Conservation (phyloP, 129 eudicot genomes). For the Lonicera japonica region DNA sequence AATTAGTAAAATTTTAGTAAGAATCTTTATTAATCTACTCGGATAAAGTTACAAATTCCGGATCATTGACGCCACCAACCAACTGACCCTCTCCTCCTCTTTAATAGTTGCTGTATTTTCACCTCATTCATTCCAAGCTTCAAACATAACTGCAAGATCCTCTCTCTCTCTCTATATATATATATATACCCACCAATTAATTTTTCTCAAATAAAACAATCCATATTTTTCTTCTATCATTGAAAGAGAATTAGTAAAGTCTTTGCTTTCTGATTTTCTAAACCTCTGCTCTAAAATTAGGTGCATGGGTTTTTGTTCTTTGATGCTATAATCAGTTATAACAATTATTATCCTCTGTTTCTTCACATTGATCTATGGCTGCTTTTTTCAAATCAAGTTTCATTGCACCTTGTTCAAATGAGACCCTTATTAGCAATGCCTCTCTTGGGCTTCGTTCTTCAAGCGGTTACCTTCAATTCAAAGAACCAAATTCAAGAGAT, state of each 20-base stretch:
- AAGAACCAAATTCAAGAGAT: conserved; percentile 10
- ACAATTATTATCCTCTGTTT: too few species aligned
- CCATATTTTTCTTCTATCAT: too few species aligned
- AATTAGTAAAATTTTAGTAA: too few species aligned
- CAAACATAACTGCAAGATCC: not conserved
- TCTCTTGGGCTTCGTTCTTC: conserved; percentile 25
- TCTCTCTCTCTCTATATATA: not conserved
- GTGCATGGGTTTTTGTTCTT: too few species aligned
- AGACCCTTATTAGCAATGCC: conserved; percentile 28
- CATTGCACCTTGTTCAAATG: conserved; percentile 39
- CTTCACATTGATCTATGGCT: conserved; percentile 33
- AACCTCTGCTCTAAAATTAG: too few species aligned
- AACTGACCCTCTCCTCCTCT: not conserved
- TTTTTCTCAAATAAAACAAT: too few species aligned
- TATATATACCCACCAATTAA: too few species aligned
- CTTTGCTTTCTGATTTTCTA: not conserved
- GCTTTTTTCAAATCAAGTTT: conserved; percentile 43
- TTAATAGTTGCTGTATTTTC: not conserved
- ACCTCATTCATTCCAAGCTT: not conserved
- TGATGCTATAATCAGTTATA: too few species aligned
- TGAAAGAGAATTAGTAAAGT: not conserved
- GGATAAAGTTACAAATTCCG: not conserved
- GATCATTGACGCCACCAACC: not conserved
- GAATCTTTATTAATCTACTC: too few species aligned
- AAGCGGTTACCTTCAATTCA: not conserved